Evolutionary conservation across 768 basidiomycete species (phyloP).

Genomic region (Sporobolomyces pararoseus): DNA sequence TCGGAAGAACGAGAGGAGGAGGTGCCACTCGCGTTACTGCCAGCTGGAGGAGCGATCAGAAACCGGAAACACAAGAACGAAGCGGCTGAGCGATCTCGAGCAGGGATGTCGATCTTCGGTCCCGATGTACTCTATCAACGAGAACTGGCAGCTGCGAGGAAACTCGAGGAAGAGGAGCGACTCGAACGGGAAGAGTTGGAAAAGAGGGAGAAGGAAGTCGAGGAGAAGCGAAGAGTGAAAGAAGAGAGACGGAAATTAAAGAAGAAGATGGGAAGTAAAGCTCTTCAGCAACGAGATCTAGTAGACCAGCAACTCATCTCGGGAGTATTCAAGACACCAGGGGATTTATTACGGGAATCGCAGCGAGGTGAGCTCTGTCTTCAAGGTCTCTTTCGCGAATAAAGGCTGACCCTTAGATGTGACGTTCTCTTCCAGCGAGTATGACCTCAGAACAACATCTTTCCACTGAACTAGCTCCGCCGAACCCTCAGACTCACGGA

Average conservation of each 20-base stretch:
- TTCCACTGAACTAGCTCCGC: too few relatives aligned
- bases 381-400: not conserved
- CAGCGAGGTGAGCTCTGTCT: not conserved
- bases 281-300: not conserved
- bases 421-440: not conserved
- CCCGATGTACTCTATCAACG: conserved; percentile 39
- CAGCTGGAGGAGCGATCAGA: conserved; percentile 4
- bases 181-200: conserved; percentile 23
- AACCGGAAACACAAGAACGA: not conserved
- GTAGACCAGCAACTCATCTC: conserved; percentile 6
- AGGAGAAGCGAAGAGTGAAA: conserved; percentile 12
- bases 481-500: not conserved
- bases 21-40: conserved; percentile 32
- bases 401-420: too few relatives aligned
- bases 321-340: conserved; percentile 18
- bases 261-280: conserved; percentile 17
- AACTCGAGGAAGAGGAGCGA: conserved; percentile 27
- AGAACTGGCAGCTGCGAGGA: conserved; percentile 15
- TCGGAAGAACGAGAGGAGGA: conserved; percentile 9
- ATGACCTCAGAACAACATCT: too few relatives aligned
- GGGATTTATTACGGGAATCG: conserved; percentile 7
- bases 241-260: conserved; percentile 15
- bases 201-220: not conserved
- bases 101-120: conserved; percentile 31
- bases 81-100: not conserved